Base-by-base conservation (phyloP, 2,329 filamentous ascomycete species). In the Penicillium occitanis region DNA sequence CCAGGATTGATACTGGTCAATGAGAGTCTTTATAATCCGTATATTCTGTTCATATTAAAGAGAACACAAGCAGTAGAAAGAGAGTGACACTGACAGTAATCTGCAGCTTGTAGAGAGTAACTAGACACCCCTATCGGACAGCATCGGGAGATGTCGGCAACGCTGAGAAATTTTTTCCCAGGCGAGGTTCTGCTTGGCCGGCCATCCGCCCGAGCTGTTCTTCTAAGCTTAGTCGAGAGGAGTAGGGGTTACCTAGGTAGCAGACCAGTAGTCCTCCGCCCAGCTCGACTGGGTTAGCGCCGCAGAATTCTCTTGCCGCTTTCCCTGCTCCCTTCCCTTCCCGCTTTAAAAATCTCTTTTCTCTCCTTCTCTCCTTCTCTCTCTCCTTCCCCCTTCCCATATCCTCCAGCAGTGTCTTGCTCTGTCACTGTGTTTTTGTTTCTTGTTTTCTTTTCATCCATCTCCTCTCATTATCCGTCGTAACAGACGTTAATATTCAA, bases 141-240 rank as follows among this genome's bases (percentile, higher is more conserved):
- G 63, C 70, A 72, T 78, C 77, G 77, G 77, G 76, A 78, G 73
- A 78, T 75, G 71, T 77, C 77, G 76, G 76, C 74, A 69, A 60
- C 60, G 35, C 61, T 63, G 61, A 63, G 61, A 55, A 55, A 63
- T 63, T 63, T 63, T 63, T 33, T 53, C 55, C 48, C 40, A 19
- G 48, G 40, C 50, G 50, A 30, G 5, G 25, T 17, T 51, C 19
- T 35, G 51, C 53, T 57, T 57, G 53, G 53, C 53, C 53, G 53
- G 53, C 17, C 53, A 57, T 57, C 53, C 53, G 53, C 33, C 53
- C 53, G 33, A 60, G 63, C 63, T 53, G 44, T 42, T 61, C 50
- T 37, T 61, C 48, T 65, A n/a, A 35, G 40, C 50, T 66, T 61
- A 53, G 25, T 55, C 25, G 46, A 19, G 46, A 5, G 35, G 14